Percentiles rank a stretch among this genome's conserved stretches.
phyloP scores from a whole-genome alignment of 1,139 yeast species.

The Hansenula sp. region DNA sequence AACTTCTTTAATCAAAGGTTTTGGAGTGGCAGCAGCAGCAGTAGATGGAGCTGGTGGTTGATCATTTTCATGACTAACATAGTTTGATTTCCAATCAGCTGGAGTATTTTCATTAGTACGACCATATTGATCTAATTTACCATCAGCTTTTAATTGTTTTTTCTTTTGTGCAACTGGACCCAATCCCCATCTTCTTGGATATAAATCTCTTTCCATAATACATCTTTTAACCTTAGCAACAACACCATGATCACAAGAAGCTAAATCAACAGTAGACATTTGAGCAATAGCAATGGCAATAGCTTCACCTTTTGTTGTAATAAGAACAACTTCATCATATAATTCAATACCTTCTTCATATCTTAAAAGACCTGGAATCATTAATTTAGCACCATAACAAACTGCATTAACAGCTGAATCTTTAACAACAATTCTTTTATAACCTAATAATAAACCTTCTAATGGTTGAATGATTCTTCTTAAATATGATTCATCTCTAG shows the following conservation, averaged over 20 bases:
- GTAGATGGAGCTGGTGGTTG: conserved; percentile 31
- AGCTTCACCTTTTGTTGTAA: conserved; percentile 99
- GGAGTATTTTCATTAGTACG: conserved; percentile 93
- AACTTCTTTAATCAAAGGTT: conserved; percentile 39
- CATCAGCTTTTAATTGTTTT: conserved; percentile 96
- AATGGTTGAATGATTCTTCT: conserved; percentile 94
- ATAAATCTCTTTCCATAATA: conserved; percentile 98
- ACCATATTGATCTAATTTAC: conserved; percentile 94
- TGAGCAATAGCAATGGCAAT: conserved; percentile 98
- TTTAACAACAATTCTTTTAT: conserved; percentile 95
- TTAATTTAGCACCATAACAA: conserved; percentile 97
- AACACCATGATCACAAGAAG: conserved; percentile 96
- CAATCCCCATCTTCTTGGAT: conserved; percentile 99
- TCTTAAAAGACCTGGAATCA: conserved; percentile 97
- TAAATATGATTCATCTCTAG: conserved; percentile 92
- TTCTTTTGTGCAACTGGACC: conserved; percentile 99
- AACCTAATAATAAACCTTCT: conserved; percentile 88
- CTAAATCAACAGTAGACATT: conserved; percentile 96
- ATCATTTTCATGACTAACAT: conserved; percentile 74
- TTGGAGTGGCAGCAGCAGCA: conserved; percentile 34
- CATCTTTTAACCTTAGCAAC: conserved; percentile 99
- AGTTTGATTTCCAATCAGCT: conserved; percentile 82
- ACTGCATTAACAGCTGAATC: conserved; percentile 98
- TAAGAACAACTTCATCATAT: conserved; percentile 95
- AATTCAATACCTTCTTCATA: conserved; percentile 97